Base-by-base conservation (phyloP, 164 flowering plant species). In the Umbilicus rupestris region DNA sequence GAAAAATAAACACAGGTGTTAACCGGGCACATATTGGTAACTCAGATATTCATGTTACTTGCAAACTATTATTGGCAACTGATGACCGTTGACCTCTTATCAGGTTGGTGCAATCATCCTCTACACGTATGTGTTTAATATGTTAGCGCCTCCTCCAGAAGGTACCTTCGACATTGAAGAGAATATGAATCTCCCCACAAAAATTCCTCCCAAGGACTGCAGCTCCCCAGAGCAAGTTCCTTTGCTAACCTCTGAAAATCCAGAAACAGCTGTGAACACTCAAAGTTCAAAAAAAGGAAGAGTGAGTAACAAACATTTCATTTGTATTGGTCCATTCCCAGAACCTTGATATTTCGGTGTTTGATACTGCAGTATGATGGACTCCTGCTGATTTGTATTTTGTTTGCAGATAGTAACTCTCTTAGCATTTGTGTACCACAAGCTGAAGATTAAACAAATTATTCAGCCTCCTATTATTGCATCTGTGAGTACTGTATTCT, bases 31-130 rank as follows among this genome's bases (percentile, higher is more conserved):
- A 29, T 11, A 16, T 29, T 17, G 49, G 8, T 39, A 29, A 62
- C 67, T 22, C 29, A 52, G 45, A 16, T 37, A 9, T 31, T 50
- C 28, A 64, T 55, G 30, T 33, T 57, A 45, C 8, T 44, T 19
- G 33, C 62, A 24, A 4, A 24, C n/a, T n/a, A n/a, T 19, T 69
- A 22, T 39, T 47, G 28, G 39, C 44, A 65, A 26, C 45, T 66
- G 69, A 47, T 28, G 29, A 55, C 49, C 12, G 63, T 58, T 50
- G 73, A 12, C 22, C 15, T 63, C 45, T 22, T 72, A 49, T 69
- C 73, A 94, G 99, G 99, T 94, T 69, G 97, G 99, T 73, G 99
- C 99, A 45, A 89, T 94, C 62, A 68, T 91, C 74, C 77, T 91
- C 10, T 91, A 94, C 73, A 94, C 97, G 4, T 94, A 91, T 75